Percentiles rank a stretch among this genome's conserved stretches.
phyloP scores from a whole-genome alignment of 192 early-diverging fungal genomes.

The Backusella tarrabulga region DNA sequence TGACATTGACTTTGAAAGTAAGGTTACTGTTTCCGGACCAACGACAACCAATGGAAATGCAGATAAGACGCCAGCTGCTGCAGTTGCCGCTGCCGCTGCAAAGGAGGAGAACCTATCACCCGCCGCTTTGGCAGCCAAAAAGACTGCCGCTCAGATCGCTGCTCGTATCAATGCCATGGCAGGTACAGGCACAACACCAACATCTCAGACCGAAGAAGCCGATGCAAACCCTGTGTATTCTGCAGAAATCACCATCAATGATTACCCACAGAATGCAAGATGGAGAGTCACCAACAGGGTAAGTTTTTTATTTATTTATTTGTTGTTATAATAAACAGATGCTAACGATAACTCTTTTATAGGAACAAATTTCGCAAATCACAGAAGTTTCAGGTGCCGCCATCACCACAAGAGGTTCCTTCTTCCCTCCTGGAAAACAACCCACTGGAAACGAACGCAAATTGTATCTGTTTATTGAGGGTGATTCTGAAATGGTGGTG shows the following conservation, averaged over 20 bases:
- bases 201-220: constrained; percentile 20
- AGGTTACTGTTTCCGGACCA: constrained; percentile 17
- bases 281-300: constrained; percentile 94
- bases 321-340: not conserved
- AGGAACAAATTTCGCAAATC: constrained; percentile 90
- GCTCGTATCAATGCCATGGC: constrained; percentile 54
- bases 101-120: constrained; percentile 16
- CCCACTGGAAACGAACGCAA: constrained; percentile 77
- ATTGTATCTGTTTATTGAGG: constrained; percentile 94
- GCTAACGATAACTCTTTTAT: not conserved
- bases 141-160: constrained; percentile 57
- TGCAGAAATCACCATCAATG: constrained; percentile 95
- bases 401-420: constrained; percentile 92
- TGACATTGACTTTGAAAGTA: constrained; percentile 39
- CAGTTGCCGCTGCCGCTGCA: constrained; percentile 15
- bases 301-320: constrained; percentile 11
- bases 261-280: constrained; percentile 93
- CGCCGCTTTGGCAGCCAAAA: constrained; percentile 30
- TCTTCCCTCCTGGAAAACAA: constrained; percentile 84
- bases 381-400: constrained; percentile 92
- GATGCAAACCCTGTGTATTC: constrained; percentile 55
- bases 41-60: constrained; percentile 26
- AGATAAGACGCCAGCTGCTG: constrained; percentile 31
- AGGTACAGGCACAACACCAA: constrained; percentile 30
- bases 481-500: constrained; percentile 83